Evolutionary conservation across 139 green algal species (phyloP).

Genomic region (Coccomyxa sp.): DNA sequence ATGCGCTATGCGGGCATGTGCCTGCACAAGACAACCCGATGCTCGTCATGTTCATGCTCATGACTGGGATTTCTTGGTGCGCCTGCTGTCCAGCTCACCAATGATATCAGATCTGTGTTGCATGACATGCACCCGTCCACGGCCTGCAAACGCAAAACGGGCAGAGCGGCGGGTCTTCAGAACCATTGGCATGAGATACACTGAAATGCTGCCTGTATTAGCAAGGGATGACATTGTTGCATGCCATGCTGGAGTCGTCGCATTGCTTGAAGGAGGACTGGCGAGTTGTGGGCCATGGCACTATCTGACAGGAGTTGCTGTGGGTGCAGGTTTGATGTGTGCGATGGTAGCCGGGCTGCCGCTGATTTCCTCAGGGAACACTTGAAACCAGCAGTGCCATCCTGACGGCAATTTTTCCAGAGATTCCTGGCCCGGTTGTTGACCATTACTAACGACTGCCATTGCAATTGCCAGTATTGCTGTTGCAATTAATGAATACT

Average conservation of each 20-base stretch:
- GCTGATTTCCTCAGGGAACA: constrained; percentile 1
- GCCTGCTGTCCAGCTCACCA: background rate
- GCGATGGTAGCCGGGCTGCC: constrained; percentile 5
- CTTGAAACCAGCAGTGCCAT: too few species aligned
- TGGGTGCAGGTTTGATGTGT: constrained; percentile 11
- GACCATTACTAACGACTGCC: too few species aligned
- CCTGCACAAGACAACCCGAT: constrained; percentile 17
- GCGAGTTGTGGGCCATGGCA: too few species aligned
- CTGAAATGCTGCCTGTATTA: background rate
- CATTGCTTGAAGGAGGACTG: background rate
- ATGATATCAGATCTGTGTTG: background rate
- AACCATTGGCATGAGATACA: background rate
- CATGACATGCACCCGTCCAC: too few species aligned
- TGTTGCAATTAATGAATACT: too few species aligned
- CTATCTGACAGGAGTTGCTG: background rate
- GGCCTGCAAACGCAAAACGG: too few species aligned
- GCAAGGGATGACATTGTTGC: background rate
- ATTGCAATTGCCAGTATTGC: too few species aligned
- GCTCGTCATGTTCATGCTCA: constrained; percentile 27
- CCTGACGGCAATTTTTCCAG: too few species aligned
- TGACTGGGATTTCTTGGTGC: constrained; percentile 21
- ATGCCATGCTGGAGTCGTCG: background rate
- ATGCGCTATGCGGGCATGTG: constrained; percentile 13
- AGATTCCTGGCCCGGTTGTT: too few species aligned
- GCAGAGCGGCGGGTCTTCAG: too few species aligned